phyloP scores from a whole-genome alignment of 192 early-diverging fungal genomes.

The Linnemannia exigua region DNA sequence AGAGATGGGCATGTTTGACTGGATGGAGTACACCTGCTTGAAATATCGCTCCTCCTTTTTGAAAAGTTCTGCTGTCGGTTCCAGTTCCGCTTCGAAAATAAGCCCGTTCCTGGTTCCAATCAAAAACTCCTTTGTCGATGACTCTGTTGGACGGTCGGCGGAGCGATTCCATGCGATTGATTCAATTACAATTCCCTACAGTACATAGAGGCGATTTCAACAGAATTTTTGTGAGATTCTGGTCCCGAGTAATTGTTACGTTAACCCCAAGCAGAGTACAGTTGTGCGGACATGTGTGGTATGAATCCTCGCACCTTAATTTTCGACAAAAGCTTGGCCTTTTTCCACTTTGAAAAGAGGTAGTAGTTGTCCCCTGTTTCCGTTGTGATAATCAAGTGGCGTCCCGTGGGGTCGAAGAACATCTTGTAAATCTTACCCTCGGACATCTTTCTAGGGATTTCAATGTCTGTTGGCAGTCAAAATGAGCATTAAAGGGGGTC shows the following conservation, averaged over 20 bases:
- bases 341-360: conserved; percentile 87
- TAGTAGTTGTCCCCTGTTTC: conserved; percentile 95
- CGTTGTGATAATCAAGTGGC: conserved; percentile 91
- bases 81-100: conserved; percentile 93
- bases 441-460: conserved; percentile 70
- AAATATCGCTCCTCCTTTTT: conserved; percentile 87
- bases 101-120: conserved; percentile 89
- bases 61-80: conserved; percentile 88
- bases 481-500: conserved; percentile 26
- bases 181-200: conserved; percentile 82
- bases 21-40: conserved; percentile 79
- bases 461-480: conserved; percentile 69
- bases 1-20: conserved; percentile 79
- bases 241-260: no score
- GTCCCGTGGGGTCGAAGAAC: conserved; percentile 91
- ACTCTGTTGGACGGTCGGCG: conserved; percentile 59
- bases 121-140: conserved; percentile 86
- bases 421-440: conserved; percentile 76
- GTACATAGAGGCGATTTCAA: not conserved
- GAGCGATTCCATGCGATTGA: conserved; percentile 93
- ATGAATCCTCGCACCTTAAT: conserved; percentile 72
- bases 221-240: not conserved
- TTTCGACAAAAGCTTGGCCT: conserved; percentile 81
- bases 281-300: not conserved
- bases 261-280: no score